Base-by-base conservation (phyloP, 345 rosid genomes). In the Populus simonii region DNA sequence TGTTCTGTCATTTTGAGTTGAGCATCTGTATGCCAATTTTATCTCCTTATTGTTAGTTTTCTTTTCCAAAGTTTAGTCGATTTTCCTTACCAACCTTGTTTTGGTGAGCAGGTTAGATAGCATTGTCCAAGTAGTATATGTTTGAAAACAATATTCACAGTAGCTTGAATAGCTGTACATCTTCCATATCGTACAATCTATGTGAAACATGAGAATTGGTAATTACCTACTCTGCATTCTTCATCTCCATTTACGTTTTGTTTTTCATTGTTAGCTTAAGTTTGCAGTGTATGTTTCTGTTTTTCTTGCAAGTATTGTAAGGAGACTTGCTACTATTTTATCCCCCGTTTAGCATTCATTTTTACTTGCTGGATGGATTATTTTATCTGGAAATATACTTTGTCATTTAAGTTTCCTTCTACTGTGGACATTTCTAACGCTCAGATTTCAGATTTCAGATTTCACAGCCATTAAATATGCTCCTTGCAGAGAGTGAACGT, bases 141-240 rank as follows among this genome's bases (percentile, higher is more conserved):
- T 73, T 68, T 78, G 80, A 87, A 80, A 84, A 78, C 69, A 78
- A 81, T 41, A 66, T 83, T 70, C 25, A 17, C 43, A 45, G 68
- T 73, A 72, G 78, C 74, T 75, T 67, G 81, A 82, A 75, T 67
- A 66, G 7, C 69, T 79, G 45, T 51, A 61, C 47, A 41, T 25
- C 66, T 78, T 65, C 67, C 67, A 17, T 45, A 70, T 73, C 43
- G 15, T 49, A 71, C 18, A 68, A 75, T 80, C 80, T 70, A 83
- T 73, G 82, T 84, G 74, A 86, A 89, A 38, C 61, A 89, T 92
- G 98, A 88, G 89, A 83, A 81, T 89, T 76, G 96, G 91, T 92
- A 80, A 76, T 80, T 20, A 41, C 31, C 61, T 47, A 7, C 41
- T 57, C 7, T 43, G 11, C 17, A 9, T 57, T 2, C 51, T 27